phyloP scores from a whole-genome alignment of 2,329 filamentous ascomycete genomes.

The Diaporthe australafricana region DNA sequence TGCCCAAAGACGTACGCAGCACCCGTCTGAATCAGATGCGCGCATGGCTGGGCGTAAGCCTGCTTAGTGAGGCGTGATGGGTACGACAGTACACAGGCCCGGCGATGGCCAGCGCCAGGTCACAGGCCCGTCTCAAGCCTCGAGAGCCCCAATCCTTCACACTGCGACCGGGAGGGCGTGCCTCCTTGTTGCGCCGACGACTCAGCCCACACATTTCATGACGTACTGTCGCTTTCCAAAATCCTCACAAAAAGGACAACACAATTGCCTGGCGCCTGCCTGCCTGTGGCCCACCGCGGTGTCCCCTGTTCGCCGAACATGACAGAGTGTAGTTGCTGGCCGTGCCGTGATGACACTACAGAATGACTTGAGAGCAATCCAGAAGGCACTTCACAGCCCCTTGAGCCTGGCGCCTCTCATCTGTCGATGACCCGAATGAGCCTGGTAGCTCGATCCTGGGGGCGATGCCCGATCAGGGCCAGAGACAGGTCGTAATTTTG shows the following conservation, averaged over 20 bases:
- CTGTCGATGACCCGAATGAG: neutral
- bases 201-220: neutral
- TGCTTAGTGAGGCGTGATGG: slow-evolving; percentile 1
- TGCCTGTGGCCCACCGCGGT: neutral
- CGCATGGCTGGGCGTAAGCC: neutral
- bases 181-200: neutral
- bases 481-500: neutral
- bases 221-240: neutral
- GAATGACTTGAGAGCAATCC: neutral
- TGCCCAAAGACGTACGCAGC: slow-evolving; percentile 11
- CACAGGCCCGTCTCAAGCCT: slow-evolving; percentile 25
- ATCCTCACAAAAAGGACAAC: neutral
- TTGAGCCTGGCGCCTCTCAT: neutral
- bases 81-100: slow-evolving; percentile 17
- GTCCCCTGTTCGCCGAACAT: neutral
- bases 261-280: neutral
- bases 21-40: slow-evolving; percentile 13
- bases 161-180: neutral
- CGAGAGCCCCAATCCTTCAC: slow-evolving; percentile 17
- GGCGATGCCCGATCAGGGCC: neutral
- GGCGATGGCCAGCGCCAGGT: neutral
- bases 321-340: neutral
- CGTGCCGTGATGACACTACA: slow-evolving; percentile 4
- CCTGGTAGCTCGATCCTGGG: neutral
- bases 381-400: slow-evolving; percentile 16